Evolutionary conservation across 805 yeast genomes (phyloP).

Genomic region (Pichia deserticola): DNA sequence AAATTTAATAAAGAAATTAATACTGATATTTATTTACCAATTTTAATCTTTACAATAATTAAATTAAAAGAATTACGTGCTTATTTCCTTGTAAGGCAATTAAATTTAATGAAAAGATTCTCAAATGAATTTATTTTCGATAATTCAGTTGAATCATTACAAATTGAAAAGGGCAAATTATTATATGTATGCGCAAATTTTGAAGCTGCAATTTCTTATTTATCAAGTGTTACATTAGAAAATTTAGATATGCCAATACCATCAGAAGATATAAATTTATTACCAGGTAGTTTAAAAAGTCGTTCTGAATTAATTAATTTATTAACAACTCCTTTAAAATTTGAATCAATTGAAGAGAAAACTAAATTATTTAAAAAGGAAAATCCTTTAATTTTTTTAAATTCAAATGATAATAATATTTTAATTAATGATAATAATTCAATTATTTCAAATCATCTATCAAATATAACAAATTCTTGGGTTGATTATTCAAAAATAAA

Average conservation of each 20-base stretch:
- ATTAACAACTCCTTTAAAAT: constrained; percentile 17
- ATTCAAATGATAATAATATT: background rate
- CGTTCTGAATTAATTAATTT: constrained; percentile 3
- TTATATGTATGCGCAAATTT: constrained; percentile 30
- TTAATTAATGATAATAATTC: background rate
- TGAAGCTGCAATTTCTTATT: constrained; percentile 30
- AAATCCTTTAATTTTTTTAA: constrained; percentile 5
- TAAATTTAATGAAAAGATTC: constrained; percentile 29
- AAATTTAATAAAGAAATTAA: constrained; percentile 15
- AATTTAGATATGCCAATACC: constrained; percentile 22
- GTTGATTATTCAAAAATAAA: constrained; percentile 11
- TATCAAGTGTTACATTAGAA: constrained; percentile 27
- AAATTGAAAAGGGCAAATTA: constrained; percentile 27
- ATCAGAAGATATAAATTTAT: constrained; percentile 7
- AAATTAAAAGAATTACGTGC: constrained; percentile 24
- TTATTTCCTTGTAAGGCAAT: constrained; percentile 25
- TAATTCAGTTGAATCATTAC: constrained; percentile 14
- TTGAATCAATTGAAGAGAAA: constrained; percentile 24
- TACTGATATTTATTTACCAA: constrained; percentile 30
- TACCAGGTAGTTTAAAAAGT: constrained; percentile 3
- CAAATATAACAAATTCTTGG: constrained; percentile 10
- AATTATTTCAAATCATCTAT: background rate
- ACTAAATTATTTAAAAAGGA: constrained; percentile 13
- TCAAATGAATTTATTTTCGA: constrained; percentile 24
- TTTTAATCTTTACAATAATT: constrained; percentile 28